phyloP scores from a whole-genome alignment of 495 filamentous ascomycete species.

The Aspergillus heteromorphus region DNA sequence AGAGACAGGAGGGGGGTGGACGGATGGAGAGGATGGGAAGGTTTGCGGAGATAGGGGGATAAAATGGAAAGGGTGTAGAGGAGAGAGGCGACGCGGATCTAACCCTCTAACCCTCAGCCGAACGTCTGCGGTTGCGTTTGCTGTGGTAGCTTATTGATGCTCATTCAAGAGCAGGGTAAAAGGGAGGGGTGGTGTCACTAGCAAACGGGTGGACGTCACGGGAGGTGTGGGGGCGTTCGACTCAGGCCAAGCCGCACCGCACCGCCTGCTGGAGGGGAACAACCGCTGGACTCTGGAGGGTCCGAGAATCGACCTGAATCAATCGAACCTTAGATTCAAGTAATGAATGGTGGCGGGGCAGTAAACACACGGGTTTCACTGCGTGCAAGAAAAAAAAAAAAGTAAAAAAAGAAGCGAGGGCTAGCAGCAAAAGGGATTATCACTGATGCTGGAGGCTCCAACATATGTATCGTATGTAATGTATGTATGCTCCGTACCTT shows the following conservation, averaged over 20 bases:
- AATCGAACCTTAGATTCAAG: too few species aligned
- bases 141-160: slow-evolving; percentile 12
- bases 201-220: slow-evolving; percentile 26
- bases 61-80: neutral
- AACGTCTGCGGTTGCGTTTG: slow-evolving; percentile 11
- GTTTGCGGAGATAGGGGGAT: neutral
- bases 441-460: neutral
- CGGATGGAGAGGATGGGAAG: neutral
- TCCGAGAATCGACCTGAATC: neutral
- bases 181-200: slow-evolving; percentile 2
- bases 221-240: neutral
- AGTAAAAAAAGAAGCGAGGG: neutral
- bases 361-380: too few species aligned
- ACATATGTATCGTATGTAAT: too few species aligned
- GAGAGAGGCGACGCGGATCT: neutral
- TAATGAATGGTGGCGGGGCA: too few species aligned
- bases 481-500: too few species aligned
- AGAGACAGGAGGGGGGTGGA: neutral
- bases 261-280: neutral
- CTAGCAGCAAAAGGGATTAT: neutral
- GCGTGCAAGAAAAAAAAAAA: too few species aligned
- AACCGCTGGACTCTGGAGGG: neutral
- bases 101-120: slow-evolving; percentile 7
- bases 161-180: neutral
- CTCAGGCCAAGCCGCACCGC: too few species aligned